phyloP scores from a whole-genome alignment of 306 rosid species.

The Cucurbita maxima region DNA sequence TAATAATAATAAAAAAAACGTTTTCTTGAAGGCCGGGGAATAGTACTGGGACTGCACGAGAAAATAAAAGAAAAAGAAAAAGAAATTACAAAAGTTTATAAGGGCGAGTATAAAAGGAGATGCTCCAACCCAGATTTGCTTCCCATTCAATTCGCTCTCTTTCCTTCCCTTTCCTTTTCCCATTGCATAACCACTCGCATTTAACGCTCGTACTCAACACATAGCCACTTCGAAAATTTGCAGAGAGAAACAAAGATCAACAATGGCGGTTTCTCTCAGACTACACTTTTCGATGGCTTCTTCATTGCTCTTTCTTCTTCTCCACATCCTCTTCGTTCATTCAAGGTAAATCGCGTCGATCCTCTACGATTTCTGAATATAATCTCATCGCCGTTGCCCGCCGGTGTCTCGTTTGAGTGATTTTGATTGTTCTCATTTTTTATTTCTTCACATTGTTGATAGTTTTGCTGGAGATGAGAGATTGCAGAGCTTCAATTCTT shows the following conservation, averaged over 20 bases:
- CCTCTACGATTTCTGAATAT: neutral
- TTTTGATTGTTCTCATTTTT: neutral
- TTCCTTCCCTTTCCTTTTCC: neutral
- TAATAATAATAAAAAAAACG: neutral
- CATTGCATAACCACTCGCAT: neutral
- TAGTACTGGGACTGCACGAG: neutral
- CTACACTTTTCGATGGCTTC: conserved; percentile 8
- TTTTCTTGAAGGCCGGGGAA: neutral
- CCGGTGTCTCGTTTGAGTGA: neutral
- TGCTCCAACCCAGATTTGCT: neutral
- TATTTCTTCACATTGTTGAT: neutral
- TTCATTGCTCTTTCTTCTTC: conserved; percentile 13
- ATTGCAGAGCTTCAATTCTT: conserved; percentile 37
- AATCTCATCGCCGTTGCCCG: neutral
- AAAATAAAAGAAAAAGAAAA: neutral
- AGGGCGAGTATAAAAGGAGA: conserved; percentile 1
- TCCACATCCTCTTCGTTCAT: conserved; percentile 8
- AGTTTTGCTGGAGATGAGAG: conserved; percentile 30
- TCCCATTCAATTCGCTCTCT: neutral
- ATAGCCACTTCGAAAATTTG: neutral
- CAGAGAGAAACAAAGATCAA: neutral
- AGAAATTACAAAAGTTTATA: neutral
- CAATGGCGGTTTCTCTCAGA: conserved; percentile 37
- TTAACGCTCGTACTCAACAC: neutral
- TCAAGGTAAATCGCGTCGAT: conserved; percentile 26